A percentile compares a stretch with the other conserved stretches of the same genome.
These are phyloP conservation scores for Xylariaceae sp. DNA, from an alignment of 2,329 filamentous ascomycete genomes.

Conservation along the genomic window DNA sequence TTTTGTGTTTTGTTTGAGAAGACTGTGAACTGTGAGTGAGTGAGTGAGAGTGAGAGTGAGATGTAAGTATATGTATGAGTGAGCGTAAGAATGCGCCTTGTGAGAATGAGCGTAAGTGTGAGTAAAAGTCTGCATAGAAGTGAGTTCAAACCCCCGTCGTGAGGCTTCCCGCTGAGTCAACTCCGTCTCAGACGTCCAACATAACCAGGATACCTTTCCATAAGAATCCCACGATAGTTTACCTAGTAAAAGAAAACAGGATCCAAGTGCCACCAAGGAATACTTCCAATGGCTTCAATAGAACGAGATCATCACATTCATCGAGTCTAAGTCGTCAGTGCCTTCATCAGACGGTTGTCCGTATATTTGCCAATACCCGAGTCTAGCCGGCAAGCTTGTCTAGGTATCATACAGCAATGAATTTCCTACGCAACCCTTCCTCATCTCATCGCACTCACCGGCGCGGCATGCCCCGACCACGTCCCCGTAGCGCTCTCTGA, in stretches of 20 bases:
- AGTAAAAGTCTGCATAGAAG: too few species aligned
- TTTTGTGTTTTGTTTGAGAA: too few species aligned
- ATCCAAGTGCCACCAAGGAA: neutral
- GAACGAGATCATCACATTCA: neutral
- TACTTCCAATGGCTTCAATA: neutral
- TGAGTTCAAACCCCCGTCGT: too few species aligned
- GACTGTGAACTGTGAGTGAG: too few species aligned
- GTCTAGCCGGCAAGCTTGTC: conserved; percentile 17
- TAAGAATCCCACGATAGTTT: too few species aligned
- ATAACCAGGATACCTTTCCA: too few species aligned
- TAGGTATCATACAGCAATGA: conserved; percentile 20
- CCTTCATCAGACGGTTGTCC: conserved; percentile 4
- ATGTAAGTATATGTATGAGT: too few species aligned
- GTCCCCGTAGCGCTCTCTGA: conserved; percentile 77
- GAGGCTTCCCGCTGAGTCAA: too few species aligned
- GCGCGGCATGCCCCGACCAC: conserved; percentile 85
- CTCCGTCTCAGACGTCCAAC: too few species aligned
- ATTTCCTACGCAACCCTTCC: neutral
- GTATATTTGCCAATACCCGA: conserved; percentile 20
- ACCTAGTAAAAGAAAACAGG: neutral
- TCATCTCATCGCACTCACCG: conserved; percentile 42
- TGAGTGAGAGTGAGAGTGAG: too few species aligned
- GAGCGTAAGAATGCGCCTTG: too few species aligned
- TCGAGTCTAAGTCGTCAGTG: neutral
- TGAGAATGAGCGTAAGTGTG: too few species aligned